phyloP scores from a whole-genome alignment of 78 protist species.

The Dictyostelium citrinum region DNA sequence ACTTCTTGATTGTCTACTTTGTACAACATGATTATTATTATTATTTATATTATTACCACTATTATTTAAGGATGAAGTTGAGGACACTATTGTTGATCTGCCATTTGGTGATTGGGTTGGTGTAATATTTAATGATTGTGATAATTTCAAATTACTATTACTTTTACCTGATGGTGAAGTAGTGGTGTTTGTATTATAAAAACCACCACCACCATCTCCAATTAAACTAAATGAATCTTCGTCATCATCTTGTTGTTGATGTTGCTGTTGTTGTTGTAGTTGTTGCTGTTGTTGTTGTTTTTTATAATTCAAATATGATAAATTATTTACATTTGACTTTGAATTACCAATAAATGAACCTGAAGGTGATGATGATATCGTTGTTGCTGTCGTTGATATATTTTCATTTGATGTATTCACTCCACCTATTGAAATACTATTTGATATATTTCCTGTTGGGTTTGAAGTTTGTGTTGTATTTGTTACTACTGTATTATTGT shows the following conservation, averaged over 20 bases:
- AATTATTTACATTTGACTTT: neutral
- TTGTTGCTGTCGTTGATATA: neutral
- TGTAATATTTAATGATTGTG: neutral
- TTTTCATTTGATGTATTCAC: neutral
- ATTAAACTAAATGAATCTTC: slow-evolving; percentile 19
- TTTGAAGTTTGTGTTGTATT: neutral
- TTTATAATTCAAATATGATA: neutral
- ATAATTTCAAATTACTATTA: neutral
- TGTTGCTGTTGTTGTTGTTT: neutral
- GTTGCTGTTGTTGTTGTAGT: neutral
- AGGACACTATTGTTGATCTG: neutral
- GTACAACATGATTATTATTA: neutral
- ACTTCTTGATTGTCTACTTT: slow-evolving; percentile 9
- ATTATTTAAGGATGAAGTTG: neutral
- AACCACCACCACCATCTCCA: neutral
- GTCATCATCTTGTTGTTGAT: neutral
- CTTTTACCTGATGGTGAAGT: neutral
- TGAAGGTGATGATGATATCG: neutral
- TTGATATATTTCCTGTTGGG: neutral
- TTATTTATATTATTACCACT: neutral
- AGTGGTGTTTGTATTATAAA: neutral
- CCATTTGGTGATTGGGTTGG: neutral
- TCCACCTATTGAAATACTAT: neutral
- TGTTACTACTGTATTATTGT: neutral
- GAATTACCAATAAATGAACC: slow-evolving; percentile 6